Base-by-base conservation (phyloP, 2,329 filamentous ascomycete species). In the Aspergillus sp. region DNA sequence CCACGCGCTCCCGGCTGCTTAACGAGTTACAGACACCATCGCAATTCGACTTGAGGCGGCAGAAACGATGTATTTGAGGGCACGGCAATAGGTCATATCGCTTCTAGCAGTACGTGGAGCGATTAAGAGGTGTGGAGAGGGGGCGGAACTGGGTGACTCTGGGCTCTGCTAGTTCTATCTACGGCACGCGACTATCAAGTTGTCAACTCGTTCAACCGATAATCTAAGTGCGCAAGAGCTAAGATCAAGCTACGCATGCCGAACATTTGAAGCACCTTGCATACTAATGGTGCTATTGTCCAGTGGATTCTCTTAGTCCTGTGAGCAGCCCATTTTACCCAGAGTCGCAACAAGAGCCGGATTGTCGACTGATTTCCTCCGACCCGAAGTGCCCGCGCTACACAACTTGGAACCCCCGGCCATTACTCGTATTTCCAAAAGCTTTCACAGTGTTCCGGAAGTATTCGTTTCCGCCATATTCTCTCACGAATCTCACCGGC, bases 1-100 rank as follows among this genome's bases (percentile, higher is more conserved):
- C 46, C 57, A 4, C 23, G 23, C 25, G 9, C 13, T 22, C 22
- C 54, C 17, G 54, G 15, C 17, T 52, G 8, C 43, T 58, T 6
- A 17, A 17, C 30, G 50, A 41, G 46, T 30, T 23, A 23, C 22
- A 45, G 55, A 51, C 22, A 13, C 3, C 50, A 49, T 41, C 49
- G 15, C 48, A 17, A 46, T 49, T 45, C n/a, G 13, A 31, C 7
- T 23, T 23, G 15, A 17, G 30, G 19, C 30, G 17, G 34, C 28
- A 9, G 45, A 28, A 61, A 61, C 49, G 48, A 61, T 61, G 59
- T 43, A 50, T 58, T 38, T 54, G n/a, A 50, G 22, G 46, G 23
- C 34, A 31, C 22, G 51, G 43, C 31, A 54, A 38, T 61, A 50
- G 41, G 31, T 9, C 17, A 31, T 54, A 23, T 54, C 45, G 59